Evolutionary conservation across 352 stramenopile genomes (phyloP).

Genomic region (Globisporangium echinulatum): DNA sequence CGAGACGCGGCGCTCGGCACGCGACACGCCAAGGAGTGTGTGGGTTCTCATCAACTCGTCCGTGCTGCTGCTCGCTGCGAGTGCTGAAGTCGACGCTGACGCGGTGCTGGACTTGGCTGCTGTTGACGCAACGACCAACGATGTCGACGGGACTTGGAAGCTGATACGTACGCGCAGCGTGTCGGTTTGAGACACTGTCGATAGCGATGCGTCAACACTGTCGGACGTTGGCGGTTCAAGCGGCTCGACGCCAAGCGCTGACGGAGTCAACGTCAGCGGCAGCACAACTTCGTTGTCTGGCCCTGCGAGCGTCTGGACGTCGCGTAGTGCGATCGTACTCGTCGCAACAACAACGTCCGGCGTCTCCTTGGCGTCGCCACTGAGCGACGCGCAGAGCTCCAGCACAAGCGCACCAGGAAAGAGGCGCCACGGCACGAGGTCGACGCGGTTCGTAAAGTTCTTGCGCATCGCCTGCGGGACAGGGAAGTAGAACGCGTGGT

Average conservation of each 20-base stretch:
- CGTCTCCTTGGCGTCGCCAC: constrained; percentile 56
- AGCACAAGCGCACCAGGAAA: constrained; percentile 72
- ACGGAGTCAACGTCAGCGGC: constrained; percentile 29
- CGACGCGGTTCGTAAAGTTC: constrained; percentile 68
- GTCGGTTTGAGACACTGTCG: constrained; percentile 2
- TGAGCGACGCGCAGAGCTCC: constrained; percentile 68
- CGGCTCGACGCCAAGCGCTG: background rate
- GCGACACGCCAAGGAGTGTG: constrained; percentile 13
- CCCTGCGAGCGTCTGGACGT: constrained; percentile 16
- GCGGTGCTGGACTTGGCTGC: too few species aligned
- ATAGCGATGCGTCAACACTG: background rate
- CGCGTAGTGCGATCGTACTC: constrained; percentile 41
- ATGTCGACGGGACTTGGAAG: constrained; percentile 14
- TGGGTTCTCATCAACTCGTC: background rate
- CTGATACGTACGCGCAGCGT: constrained; percentile 52
- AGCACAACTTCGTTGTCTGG: constrained; percentile 33
- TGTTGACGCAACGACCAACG: background rate
- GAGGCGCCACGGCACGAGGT: constrained; percentile 68
- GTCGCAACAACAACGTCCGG: constrained; percentile 61
- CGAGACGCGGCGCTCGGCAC: constrained; percentile 56
- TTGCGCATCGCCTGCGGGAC: constrained; percentile 69
- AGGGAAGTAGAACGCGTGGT: constrained; percentile 80
- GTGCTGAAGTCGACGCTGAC: background rate
- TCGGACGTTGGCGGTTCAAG: background rate
- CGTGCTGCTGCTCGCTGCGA: background rate